phyloP scores from a whole-genome alignment of 2,329 filamentous ascomycete genomes.

The Drechslerella dactyloides region DNA sequence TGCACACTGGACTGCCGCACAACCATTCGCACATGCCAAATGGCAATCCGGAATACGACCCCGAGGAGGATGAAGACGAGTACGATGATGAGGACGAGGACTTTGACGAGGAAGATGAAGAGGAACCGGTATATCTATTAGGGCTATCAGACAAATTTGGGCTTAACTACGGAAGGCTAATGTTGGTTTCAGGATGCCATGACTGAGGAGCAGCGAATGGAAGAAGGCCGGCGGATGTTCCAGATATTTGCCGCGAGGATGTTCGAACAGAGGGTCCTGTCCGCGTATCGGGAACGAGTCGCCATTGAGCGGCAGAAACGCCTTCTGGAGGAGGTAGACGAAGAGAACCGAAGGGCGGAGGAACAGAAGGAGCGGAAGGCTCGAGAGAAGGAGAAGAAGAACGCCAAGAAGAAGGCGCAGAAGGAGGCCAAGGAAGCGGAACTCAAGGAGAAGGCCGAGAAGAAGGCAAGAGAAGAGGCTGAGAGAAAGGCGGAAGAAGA shows the following conservation, averaged over 20 bases:
- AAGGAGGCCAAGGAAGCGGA: constrained; percentile 90
- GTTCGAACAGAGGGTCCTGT: constrained; percentile 97
- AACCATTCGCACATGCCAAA: constrained; percentile 75
- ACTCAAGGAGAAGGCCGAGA: constrained; percentile 82
- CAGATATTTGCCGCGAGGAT: constrained; percentile 98
- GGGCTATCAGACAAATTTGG: constrained; percentile 31
- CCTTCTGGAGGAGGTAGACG: constrained; percentile 86
- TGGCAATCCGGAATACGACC: constrained; percentile 79
- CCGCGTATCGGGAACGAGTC: constrained; percentile 97
- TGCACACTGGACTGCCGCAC: constrained; percentile 62
- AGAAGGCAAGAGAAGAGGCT: constrained; percentile 85
- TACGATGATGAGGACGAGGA: constrained; percentile 71
- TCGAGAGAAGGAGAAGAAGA: constrained; percentile 91
- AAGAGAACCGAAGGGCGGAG: constrained; percentile 77
- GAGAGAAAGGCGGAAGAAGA: constrained; percentile 76
- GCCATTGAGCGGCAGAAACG: constrained; percentile 89
- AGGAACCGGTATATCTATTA: constrained; percentile 65
- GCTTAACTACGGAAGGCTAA: constrained; percentile 42
- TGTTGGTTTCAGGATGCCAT: constrained; percentile 75
- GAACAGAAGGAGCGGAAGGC: constrained; percentile 90
- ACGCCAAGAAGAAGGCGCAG: constrained; percentile 88
- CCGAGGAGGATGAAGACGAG: constrained; percentile 67
- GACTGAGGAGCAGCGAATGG: constrained; percentile 98
- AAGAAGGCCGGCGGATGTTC: constrained; percentile 97
- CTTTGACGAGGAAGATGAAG: constrained; percentile 55